Percentiles rank a stretch among this genome's conserved stretches.
phyloP scores from a whole-genome alignment of 2,329 filamentous ascomycete genomes.

The Fusarium multiceps region DNA sequence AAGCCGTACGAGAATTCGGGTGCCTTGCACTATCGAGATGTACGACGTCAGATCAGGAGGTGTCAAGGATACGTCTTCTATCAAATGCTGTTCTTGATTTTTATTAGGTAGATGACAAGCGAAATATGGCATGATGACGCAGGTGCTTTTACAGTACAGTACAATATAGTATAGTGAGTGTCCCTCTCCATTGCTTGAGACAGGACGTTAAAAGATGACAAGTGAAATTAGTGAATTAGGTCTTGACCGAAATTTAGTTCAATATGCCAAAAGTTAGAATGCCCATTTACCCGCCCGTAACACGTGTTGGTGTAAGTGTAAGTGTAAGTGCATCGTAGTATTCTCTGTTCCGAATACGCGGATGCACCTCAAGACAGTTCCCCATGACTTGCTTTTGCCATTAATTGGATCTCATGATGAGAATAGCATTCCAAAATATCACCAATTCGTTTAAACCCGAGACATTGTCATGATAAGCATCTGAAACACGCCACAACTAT shows the following conservation, averaged over 20 bases:
- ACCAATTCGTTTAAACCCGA: background rate
- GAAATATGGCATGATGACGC: conserved; percentile 31
- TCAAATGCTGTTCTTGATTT: background rate
- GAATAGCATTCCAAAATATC: conserved; percentile 1
- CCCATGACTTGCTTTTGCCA: background rate
- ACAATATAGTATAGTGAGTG: background rate
- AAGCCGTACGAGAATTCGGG: conserved; percentile 4
- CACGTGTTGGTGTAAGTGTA: background rate
- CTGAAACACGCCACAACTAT: background rate
- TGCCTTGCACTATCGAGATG: conserved; percentile 33
- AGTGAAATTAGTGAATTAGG: background rate
- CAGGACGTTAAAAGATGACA: conserved; percentile 6
- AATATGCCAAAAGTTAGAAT: background rate
- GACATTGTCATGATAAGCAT: background rate
- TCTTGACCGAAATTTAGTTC: background rate
- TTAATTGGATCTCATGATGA: background rate
- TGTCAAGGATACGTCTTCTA: background rate
- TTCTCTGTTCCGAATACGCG: conserved; percentile 23
- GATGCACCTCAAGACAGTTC: background rate
- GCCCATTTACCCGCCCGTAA: background rate
- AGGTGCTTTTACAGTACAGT: background rate
- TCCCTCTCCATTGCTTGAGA: background rate
- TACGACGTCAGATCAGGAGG: conserved; percentile 28
- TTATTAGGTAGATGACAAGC: background rate
- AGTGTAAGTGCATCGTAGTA: background rate